phyloP scores from a whole-genome alignment of 2,329 filamentous ascomycete species.

The Helminthosporium solani region DNA sequence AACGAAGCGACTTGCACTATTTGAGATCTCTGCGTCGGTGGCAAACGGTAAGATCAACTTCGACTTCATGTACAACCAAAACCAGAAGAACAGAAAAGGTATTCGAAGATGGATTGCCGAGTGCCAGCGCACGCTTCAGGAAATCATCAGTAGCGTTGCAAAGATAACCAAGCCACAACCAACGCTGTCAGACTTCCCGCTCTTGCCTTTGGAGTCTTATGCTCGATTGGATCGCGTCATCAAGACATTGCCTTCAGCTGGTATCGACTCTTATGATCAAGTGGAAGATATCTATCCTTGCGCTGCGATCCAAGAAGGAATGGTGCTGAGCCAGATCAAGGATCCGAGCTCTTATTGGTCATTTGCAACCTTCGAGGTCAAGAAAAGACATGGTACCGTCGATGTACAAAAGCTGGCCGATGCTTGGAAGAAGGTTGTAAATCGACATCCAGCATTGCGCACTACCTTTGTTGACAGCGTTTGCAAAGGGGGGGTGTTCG shows the following conservation, averaged over 20 bases:
- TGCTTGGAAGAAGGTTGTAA: slow-evolving; percentile 36
- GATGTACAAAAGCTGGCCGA: slow-evolving; percentile 23
- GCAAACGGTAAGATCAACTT: slow-evolving; percentile 26
- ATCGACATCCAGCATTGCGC: slow-evolving; percentile 35
- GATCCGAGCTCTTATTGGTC: slow-evolving; percentile 34
- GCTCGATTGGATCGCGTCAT: slow-evolving; percentile 30
- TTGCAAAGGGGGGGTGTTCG: slow-evolving; percentile 38
- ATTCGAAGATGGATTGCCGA: slow-evolving; percentile 38
- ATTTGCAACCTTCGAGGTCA: slow-evolving; percentile 31
- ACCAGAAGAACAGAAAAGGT: slow-evolving; percentile 35
- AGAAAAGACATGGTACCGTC: slow-evolving; percentile 20
- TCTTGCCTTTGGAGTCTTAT: slow-evolving; percentile 35
- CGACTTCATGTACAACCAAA: slow-evolving; percentile 36
- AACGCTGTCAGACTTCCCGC: slow-evolving; percentile 35
- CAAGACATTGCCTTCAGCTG: slow-evolving; percentile 25
- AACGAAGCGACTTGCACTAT: slow-evolving; percentile 29
- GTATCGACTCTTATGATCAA: slow-evolving; percentile 22
- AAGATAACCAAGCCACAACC: slow-evolving; percentile 27
- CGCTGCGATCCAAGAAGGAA: slow-evolving; percentile 35
- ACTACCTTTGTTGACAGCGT: slow-evolving; percentile 39
- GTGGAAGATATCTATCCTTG: slow-evolving; percentile 39
- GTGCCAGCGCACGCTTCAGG: slow-evolving; percentile 33
- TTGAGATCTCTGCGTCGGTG: slow-evolving; percentile 35
- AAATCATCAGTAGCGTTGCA: slow-evolving; percentile 27
- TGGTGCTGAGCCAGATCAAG: slow-evolving; percentile 37